A percentile compares a stretch with the other conserved stretches of the same genome.
Evolutionary conservation across 176 grass and related monocot genomes (phyloP).

Genomic region (Melocanna baccifera): DNA sequence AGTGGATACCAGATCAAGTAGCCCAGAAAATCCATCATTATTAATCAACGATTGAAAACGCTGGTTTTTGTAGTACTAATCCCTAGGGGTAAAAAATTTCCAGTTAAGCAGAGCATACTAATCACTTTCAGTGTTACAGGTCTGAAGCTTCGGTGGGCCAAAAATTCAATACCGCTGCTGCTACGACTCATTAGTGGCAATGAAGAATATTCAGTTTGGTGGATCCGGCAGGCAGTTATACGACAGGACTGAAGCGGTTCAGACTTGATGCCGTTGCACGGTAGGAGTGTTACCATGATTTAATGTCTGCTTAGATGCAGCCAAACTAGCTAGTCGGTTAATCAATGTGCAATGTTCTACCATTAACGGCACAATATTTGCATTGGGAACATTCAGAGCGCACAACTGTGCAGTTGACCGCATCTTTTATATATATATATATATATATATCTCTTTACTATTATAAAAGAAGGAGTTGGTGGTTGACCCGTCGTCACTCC

Average conservation of each 20-base stretch:
- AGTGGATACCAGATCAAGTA: neutral
- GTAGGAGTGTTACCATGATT: neutral
- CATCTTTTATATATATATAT: no score
- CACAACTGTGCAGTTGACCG: no score
- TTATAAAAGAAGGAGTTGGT: no score
- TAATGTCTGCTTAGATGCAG: neutral
- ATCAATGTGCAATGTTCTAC: neutral
- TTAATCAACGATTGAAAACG: neutral
- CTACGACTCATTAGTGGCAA: neutral
- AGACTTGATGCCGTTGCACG: neutral
- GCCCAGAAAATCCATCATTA: neutral
- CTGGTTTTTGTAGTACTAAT: neutral
- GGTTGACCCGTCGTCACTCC: no score
- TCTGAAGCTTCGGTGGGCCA: neutral
- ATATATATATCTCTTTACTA: no score
- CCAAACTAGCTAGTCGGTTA: neutral
- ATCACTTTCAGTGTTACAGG: neutral
- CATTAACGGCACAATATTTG: neutral
- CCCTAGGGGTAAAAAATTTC: neutral
- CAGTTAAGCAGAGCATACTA: neutral
- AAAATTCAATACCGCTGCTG: neutral
- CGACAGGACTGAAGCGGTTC: neutral
- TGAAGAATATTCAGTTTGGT: neutral
- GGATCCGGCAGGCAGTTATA: neutral
- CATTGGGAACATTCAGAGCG: neutral